Evolutionary conservation across 2,329 filamentous ascomycete genomes (phyloP).

Genomic region (Arthrinium puccinioides): DNA sequence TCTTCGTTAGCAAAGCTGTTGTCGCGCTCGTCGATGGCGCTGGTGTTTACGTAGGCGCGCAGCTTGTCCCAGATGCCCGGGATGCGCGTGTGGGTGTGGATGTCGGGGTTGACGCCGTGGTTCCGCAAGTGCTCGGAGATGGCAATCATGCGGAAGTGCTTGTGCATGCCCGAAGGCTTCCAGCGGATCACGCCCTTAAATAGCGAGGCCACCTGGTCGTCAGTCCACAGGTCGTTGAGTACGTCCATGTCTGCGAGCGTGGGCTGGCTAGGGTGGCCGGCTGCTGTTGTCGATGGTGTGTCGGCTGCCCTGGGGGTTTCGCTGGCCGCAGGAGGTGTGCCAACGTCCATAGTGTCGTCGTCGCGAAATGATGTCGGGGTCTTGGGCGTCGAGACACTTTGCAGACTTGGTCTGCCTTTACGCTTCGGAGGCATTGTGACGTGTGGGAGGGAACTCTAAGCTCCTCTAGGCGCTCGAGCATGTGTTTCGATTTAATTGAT

Average conservation of each 20-base stretch:
- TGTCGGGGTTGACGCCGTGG: slow-evolving; percentile 67
- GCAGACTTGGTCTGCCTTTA: slow-evolving; percentile 49
- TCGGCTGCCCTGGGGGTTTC: slow-evolving; percentile 26
- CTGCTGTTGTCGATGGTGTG: slow-evolving; percentile 34
- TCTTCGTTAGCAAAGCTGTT: slow-evolving; percentile 45
- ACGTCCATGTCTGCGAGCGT: slow-evolving; percentile 28
- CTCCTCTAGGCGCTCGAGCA: too few species aligned
- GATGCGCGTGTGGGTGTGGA: slow-evolving; percentile 74
- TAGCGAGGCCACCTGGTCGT: slow-evolving; percentile 87
- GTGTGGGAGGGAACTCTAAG: too few species aligned
- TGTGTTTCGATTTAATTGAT: too few species aligned
- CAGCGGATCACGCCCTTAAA: slow-evolving; percentile 89
- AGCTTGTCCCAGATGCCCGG: slow-evolving; percentile 91
- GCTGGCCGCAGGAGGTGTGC: slow-evolving; percentile 19
- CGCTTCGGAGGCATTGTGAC: slow-evolving; percentile 62
- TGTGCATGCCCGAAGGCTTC: slow-evolving; percentile 98
- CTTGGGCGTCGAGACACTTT: slow-evolving; percentile 48
- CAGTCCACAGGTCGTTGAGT: slow-evolving; percentile 75
- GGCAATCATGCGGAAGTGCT: slow-evolving; percentile 86
- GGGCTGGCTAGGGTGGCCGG: slow-evolving; percentile 29
- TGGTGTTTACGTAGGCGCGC: slow-evolving; percentile 73
- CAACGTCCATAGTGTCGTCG: slow-evolving; percentile 40
- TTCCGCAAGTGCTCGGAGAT: slow-evolving; percentile 75
- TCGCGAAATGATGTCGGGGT: slow-evolving; percentile 38
- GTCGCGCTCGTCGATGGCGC: slow-evolving; percentile 79